Base-by-base conservation (phyloP, 768 basidiomycete genomes). In the Kondoa subrosea region DNA sequence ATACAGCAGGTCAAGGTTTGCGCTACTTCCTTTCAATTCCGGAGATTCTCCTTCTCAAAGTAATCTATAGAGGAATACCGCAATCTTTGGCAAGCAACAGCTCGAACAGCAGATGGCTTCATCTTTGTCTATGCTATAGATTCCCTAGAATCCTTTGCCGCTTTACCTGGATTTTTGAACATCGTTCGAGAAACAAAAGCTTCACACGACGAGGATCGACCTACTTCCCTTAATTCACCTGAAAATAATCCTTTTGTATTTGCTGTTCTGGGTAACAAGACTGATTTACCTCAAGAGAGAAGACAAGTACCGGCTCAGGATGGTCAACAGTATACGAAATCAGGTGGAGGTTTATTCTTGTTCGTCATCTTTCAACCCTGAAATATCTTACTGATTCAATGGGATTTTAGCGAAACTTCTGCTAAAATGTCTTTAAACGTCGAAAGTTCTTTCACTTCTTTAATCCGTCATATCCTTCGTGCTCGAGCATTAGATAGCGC, bases 181-280 rank as follows among this genome's bases (percentile, higher is more conserved):
- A 31, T 60, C 4, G 58, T 60, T 4, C 4, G 58, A 25, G 30
- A 60, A 26, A 31, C 30, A 25, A 60, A 25, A 25, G n/a, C 58
- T 4, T 31, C 58, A 26, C 15, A 25, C 58, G 4, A 60, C 58
- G 25, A 60, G 14, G 25, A 4, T 60, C 4, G 58, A 60, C 58
- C n/a, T 60, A 8, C 40, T 8, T 8, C 12, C 40, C 40, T 50
- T 21, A 50, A 60, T 25, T 14, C 8, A 12, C 25, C 58, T 4
- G 25, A 60, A 31, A 60, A 60, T 27, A 60, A 60, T 60, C 58
- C 58, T 31, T 60, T 60, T 60, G n/a, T 25, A 12, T 60, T 60
- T 31, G 58, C 58, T 14, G 58, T 60, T 26, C 14, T 60, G 58
- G 58, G 25, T 26, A 60, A 60, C 58, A 60, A 60, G 30, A 60